These are phyloP conservation scores for Pichia sp. DNA, from an alignment of 1,139 yeast genomes.

Conservation along the genomic window DNA sequence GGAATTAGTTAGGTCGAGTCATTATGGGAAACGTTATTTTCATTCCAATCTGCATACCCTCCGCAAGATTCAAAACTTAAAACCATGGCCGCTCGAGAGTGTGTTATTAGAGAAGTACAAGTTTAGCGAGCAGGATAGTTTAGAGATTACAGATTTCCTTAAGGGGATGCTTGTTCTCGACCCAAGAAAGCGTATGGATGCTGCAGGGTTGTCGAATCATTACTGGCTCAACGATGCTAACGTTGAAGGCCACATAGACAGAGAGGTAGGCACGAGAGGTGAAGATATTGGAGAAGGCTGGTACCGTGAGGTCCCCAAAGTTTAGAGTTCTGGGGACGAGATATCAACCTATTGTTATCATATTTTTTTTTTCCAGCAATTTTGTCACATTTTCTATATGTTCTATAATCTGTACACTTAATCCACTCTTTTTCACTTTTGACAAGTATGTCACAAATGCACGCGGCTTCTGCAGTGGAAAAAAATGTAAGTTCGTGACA, in stretches of 20 bases:
- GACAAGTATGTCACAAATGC: no score
- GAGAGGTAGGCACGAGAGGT: constrained; percentile 62
- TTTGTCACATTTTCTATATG: not conserved
- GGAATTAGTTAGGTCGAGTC: constrained; percentile 49
- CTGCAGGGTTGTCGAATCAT: constrained; percentile 76
- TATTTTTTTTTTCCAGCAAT: not conserved
- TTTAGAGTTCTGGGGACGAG: not conserved
- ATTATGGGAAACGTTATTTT: constrained; percentile 50
- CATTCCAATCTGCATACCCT: constrained; percentile 46
- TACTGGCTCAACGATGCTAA: constrained; percentile 68
- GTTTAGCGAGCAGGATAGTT: constrained; percentile 51
- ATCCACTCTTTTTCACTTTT: not conserved
- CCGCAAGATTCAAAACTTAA: constrained; percentile 58
- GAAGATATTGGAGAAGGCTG: constrained; percentile 72
- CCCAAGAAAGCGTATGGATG: constrained; percentile 72
- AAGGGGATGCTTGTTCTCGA: constrained; percentile 68
- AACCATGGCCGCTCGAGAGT: constrained; percentile 63
- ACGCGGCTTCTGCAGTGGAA: not conserved
- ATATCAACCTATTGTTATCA: not conserved
- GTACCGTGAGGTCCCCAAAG: constrained; percentile 38
- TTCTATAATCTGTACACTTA: not conserved
- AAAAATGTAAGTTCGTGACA: not conserved
- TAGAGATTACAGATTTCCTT: constrained; percentile 58
- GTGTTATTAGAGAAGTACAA: constrained; percentile 74
- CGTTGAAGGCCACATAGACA: constrained; percentile 56